A percentile compares a stretch with the other conserved stretches of the same genome.
Evolutionary conservation across 2,329 filamentous ascomycete species (phyloP).

Genomic region (Bipolaris cookei): DNA sequence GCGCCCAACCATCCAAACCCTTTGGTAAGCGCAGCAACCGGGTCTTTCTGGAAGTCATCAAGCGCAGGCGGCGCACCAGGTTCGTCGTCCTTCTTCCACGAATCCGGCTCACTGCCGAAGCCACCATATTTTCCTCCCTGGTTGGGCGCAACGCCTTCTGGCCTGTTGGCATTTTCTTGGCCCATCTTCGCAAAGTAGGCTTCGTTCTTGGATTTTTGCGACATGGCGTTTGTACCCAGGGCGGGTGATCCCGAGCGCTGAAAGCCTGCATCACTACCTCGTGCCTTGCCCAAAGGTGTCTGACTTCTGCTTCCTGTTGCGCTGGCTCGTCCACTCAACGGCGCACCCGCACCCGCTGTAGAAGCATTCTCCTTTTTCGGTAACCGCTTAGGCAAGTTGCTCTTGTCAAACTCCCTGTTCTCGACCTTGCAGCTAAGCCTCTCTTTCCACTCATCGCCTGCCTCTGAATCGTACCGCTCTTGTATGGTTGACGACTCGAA

Average conservation of each 20-base stretch:
- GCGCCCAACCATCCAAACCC: slow-evolving; percentile 93
- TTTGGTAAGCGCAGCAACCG: slow-evolving; percentile 84
- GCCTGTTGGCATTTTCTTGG: slow-evolving; percentile 77
- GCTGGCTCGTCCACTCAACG: slow-evolving; percentile 44
- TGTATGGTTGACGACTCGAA: slow-evolving; percentile 91
- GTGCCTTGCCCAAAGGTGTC: slow-evolving; percentile 48
- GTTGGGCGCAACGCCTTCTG: slow-evolving; percentile 77
- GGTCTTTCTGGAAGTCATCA: slow-evolving; percentile 92
- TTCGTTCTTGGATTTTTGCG: slow-evolving; percentile 72
- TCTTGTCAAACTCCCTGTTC: slow-evolving; percentile 81
- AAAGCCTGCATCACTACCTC: slow-evolving; percentile 38
- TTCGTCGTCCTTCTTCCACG: slow-evolving; percentile 53
- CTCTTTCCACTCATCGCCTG: slow-evolving; percentile 95
- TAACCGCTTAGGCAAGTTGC: slow-evolving; percentile 61
- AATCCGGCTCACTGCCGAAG: slow-evolving; percentile 79
- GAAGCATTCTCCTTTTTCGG: slow-evolving; percentile 43
- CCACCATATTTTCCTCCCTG: slow-evolving; percentile 93
- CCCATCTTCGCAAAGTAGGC: slow-evolving; percentile 89
- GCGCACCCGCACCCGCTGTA: slow-evolving; percentile 32
- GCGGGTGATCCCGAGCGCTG: slow-evolving; percentile 47
- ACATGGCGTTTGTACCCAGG: slow-evolving; percentile 48
- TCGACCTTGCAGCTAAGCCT: slow-evolving; percentile 86
- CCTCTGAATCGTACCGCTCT: slow-evolving; percentile 86
- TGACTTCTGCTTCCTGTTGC: slow-evolving; percentile 47
- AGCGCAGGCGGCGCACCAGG: slow-evolving; percentile 66